A percentile compares a stretch with the other conserved stretches of the same genome.
Evolutionary conservation across 116 monocot genomes (phyloP).

Genomic region (Zostera marina): DNA sequence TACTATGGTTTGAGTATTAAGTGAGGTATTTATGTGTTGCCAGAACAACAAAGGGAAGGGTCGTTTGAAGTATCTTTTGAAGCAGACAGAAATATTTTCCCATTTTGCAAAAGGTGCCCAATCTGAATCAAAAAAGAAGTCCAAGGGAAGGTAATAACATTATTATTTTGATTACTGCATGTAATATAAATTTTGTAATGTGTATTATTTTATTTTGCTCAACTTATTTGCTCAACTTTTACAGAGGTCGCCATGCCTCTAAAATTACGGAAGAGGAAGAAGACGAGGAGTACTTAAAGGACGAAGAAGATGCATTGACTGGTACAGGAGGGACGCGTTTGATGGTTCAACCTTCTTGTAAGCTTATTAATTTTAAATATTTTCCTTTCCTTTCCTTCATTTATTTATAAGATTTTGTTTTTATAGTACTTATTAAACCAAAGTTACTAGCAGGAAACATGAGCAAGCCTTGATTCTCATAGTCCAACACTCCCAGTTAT

Average conservation of each 20-base stretch:
- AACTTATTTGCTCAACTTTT: background rate
- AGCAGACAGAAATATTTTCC: slow-evolving; percentile 97
- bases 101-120: slow-evolving; percentile 95
- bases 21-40: background rate
- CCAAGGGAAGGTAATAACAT: slow-evolving; percentile 62
- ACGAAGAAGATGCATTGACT: slow-evolving; percentile 55
- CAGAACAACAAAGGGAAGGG: slow-evolving; percentile 98
- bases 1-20: background rate
- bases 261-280: slow-evolving; percentile 98
- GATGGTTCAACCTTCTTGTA: slow-evolving; percentile 86
- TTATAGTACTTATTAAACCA: too few relatives aligned
- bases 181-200: background rate
- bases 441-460: too few relatives aligned
- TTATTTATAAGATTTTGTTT: too few relatives aligned
- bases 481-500: too few relatives aligned
- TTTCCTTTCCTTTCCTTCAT: background rate
- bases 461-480: too few relatives aligned
- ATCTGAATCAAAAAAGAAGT: slow-evolving; percentile 55
- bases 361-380: slow-evolving; percentile 7
- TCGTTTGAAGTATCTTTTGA: slow-evolving; percentile 72
- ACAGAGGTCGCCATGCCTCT: slow-evolving; percentile 89
- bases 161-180: background rate
- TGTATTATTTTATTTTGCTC: background rate
- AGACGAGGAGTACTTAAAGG: slow-evolving; percentile 92
- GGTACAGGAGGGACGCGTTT: slow-evolving; percentile 75